These are phyloP conservation scores for Fusarium verticillioides DNA, from an alignment of 2,329 filamentous ascomycete species.

Conservation along the genomic window DNA sequence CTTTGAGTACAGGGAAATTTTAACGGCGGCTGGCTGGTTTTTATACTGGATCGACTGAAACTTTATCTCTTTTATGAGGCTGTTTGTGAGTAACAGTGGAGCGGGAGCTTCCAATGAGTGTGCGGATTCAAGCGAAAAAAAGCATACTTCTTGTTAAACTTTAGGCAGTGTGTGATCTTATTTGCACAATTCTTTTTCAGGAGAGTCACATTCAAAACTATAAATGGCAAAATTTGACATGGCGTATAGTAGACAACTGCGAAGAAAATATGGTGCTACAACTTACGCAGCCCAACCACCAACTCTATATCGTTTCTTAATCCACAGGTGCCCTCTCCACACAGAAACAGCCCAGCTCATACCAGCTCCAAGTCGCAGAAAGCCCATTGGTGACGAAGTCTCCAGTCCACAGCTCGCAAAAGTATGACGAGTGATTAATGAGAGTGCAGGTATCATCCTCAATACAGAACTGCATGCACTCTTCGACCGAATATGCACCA, in stretches of 20 bases:
- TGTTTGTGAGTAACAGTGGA: too few relatives aligned
- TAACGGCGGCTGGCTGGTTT: too few relatives aligned
- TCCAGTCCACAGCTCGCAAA: background rate
- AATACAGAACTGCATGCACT: background rate
- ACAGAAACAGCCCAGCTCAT: background rate
- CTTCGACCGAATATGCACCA: fast-evolving
- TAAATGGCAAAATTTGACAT: fast-evolving
- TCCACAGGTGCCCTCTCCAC: background rate
- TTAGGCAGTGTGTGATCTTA: fast-evolving
- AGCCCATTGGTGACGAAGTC: fast-evolving
- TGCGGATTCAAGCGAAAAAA: too few relatives aligned
- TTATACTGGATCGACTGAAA: fast-evolving
- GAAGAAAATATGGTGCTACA: fast-evolving
- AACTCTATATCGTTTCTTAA: fast-evolving
- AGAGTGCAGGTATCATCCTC: background rate
- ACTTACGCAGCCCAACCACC: fast-evolving
- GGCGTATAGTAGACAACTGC: too few relatives aligned
- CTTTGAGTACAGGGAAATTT: background rate
- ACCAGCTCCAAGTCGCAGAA: fast-evolving
- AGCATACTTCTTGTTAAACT: background rate
- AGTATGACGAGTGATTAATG: fast-evolving
- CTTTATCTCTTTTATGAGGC: fast-evolving
- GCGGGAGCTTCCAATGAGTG: too few relatives aligned
- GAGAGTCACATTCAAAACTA: background rate
- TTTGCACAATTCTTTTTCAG: background rate